These are phyloP conservation scores for Przewalskia tangutica DNA, from an alignment of 257 asterid species.

Conservation along the genomic window DNA sequence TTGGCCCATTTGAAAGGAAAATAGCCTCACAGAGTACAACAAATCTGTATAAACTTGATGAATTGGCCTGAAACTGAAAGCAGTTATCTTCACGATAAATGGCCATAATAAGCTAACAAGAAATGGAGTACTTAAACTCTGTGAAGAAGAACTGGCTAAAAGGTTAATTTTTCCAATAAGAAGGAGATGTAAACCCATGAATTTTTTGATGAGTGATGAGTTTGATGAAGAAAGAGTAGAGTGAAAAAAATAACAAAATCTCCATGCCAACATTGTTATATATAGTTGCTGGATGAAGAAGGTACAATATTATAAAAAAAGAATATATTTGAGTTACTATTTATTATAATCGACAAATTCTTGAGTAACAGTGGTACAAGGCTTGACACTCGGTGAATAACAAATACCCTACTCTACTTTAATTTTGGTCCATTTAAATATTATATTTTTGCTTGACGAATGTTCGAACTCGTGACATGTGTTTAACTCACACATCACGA, in stretches of 20 bases:
- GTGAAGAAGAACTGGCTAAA: background rate
- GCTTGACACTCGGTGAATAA: no score
- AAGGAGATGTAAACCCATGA: background rate
- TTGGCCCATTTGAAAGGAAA: slow-evolving; percentile 3
- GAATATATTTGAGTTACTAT: background rate
- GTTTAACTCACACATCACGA: no score
- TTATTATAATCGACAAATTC: no score
- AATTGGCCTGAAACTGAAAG: slow-evolving; percentile 2
- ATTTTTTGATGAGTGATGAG: background rate
- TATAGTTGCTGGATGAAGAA: background rate
- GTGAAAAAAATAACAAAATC: background rate
- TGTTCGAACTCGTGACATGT: background rate
- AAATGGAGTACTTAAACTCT: background rate
- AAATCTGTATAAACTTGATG: background rate
- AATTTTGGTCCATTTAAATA: no score
- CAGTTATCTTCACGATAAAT: background rate
- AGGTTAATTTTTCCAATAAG: background rate
- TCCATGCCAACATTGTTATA: background rate
- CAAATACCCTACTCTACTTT: no score
- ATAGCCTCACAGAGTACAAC: background rate
- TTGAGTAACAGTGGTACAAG: background rate
- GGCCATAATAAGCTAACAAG: background rate
- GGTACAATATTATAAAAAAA: background rate
- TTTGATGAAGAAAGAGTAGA: background rate
- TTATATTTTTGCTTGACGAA: no score